phyloP scores from a whole-genome alignment of 208 protist species.

The Tritrichomonas foetus region DNA sequence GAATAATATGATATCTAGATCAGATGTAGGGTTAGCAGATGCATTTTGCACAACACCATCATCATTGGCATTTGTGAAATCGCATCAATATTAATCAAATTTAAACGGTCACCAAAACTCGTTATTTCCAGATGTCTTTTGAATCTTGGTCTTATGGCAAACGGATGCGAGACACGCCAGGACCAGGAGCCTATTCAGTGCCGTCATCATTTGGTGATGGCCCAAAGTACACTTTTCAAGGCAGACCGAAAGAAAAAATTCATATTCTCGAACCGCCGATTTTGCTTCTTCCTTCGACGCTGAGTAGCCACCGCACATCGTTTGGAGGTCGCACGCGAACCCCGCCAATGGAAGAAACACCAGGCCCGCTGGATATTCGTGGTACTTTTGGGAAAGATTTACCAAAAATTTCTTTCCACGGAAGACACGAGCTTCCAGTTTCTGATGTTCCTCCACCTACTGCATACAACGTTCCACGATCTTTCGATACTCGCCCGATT shows the following conservation, averaged over 20 bases:
- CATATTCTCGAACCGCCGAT: background rate
- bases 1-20: too few species aligned
- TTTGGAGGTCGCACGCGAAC: background rate
- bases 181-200: background rate
- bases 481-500: background rate
- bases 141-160: too few species aligned
- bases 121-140: too few species aligned
- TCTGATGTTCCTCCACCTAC: background rate
- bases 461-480: background rate
- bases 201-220: background rate
- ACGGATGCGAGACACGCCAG: background rate
- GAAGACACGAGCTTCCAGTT: background rate
- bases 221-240: background rate
- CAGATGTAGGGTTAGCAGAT: too few species aligned
- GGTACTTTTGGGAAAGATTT: background rate
- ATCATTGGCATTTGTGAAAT: too few species aligned
- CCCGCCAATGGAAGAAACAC: background rate
- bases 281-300: background rate
- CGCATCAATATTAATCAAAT: too few species aligned
- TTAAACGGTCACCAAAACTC: too few species aligned
- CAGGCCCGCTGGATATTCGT: background rate
- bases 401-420: background rate
- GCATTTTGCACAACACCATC: too few species aligned
- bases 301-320: background rate
- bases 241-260: background rate